These are phyloP conservation scores for Hordeum pubiflorum DNA, from an alignment of 202 grass and related monocot genomes.

Conservation along the genomic window DNA sequence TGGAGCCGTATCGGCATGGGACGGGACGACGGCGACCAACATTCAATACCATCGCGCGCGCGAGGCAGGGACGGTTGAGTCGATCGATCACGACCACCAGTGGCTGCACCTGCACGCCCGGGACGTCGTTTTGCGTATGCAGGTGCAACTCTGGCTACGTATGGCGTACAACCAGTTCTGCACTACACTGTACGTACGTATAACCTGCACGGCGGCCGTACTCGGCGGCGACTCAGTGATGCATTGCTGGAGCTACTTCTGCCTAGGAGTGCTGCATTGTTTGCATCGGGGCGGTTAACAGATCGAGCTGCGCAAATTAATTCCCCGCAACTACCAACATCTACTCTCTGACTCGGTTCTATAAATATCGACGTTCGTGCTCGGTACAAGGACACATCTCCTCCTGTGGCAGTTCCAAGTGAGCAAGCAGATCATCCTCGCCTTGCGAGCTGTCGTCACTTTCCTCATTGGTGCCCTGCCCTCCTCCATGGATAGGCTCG, in stretches of 20 bases:
- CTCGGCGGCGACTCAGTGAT: slow-evolving; percentile 9
- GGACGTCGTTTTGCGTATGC: neutral
- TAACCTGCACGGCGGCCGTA: neutral
- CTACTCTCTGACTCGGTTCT: slow-evolving; percentile 22
- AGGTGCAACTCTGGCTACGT: neutral
- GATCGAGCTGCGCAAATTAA: neutral
- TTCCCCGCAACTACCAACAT: slow-evolving; percentile 21
- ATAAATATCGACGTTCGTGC: slow-evolving; percentile 25
- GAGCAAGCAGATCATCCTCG: slow-evolving; percentile 1
- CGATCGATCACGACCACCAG: no score
- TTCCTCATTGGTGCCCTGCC: slow-evolving; percentile 12
- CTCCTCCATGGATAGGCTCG: slow-evolving; percentile 30
- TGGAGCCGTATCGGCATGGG: neutral
- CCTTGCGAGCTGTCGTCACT: neutral
- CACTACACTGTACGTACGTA: neutral
- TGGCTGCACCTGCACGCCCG: neutral
- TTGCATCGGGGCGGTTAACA: neutral
- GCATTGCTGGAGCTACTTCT: neutral
- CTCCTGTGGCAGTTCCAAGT: slow-evolving; percentile 1
- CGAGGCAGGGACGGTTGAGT: slow-evolving; percentile 33
- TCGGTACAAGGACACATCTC: neutral
- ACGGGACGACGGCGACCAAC: slow-evolving; percentile 20
- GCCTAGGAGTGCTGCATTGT: neutral
- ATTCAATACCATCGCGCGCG: slow-evolving; percentile 28
- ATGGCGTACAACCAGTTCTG: neutral